Conservation (phyloP, 2,329 filamentous ascomycete species). For the Akanthomyces muscarius region DNA sequence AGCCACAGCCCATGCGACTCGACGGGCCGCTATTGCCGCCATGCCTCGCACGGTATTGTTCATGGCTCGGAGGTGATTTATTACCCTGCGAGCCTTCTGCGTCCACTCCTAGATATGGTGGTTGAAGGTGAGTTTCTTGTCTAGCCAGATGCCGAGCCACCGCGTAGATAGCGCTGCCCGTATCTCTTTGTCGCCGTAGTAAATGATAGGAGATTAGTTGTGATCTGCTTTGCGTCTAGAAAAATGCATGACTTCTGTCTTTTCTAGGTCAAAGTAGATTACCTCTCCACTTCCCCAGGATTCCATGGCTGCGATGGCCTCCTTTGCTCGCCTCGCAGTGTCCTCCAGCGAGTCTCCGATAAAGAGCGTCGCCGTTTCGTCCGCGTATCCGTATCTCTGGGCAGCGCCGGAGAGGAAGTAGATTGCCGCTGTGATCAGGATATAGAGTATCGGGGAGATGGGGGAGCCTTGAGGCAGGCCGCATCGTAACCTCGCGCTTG, state of each 20-base stretch:
- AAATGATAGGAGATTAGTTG: too few species aligned
- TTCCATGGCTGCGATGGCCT: not conserved
- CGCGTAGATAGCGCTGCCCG: too few species aligned
- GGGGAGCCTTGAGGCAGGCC: constrained; percentile 15
- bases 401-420: too few species aligned
- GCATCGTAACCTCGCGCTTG: not conserved
- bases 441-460: constrained; percentile 12
- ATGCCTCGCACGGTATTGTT: too few species aligned
- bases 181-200: too few species aligned
- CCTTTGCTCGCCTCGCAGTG: not conserved
- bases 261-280: too few species aligned
- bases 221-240: too few species aligned
- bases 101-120: not conserved
- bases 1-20: too few species aligned
- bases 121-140: constrained; percentile 11
- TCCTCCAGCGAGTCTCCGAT: not conserved
- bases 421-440: constrained; percentile 10
- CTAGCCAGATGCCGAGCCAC: too few species aligned
- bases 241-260: too few species aligned
- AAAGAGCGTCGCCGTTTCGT: constrained; percentile 7
- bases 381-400: constrained; percentile 11
- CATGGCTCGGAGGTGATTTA: too few species aligned
- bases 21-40: not conserved
- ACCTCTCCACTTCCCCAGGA: not conserved
- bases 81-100: not conserved